Conservation (phyloP, 2,329 filamentous ascomycete species). For the Beauveria varroae region DNA sequence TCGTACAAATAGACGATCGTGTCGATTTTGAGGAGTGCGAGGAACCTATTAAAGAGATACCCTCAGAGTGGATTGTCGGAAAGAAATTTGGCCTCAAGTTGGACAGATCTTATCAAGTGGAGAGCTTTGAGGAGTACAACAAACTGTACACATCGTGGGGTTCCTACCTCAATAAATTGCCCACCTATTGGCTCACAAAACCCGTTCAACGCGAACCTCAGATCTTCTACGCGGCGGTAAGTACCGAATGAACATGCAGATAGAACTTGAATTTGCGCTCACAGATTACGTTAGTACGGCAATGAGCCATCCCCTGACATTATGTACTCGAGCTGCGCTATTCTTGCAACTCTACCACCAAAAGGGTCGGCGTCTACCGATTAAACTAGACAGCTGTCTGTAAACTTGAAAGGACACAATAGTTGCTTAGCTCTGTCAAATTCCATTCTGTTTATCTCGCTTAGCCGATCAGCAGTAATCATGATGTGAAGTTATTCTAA, state of each 20-base stretch:
- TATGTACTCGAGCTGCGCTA: background rate
- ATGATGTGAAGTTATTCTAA: no score
- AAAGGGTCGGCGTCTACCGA: background rate
- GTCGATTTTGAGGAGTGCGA: background rate
- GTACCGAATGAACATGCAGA: background rate
- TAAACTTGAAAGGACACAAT: no score
- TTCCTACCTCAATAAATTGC: background rate
- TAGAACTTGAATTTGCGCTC: background rate
- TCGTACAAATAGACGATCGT: background rate
- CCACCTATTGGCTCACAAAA: background rate
- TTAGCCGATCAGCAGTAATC: no score
- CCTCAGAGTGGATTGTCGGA: background rate
- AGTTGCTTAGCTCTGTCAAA: no score
- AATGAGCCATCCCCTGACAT: background rate
- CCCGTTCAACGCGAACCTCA: background rate
- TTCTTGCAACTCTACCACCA: background rate
- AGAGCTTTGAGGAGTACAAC: background rate
- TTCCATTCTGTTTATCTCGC: no score
- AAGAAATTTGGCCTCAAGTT: background rate
- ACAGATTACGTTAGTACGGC: background rate
- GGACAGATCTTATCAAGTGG: background rate
- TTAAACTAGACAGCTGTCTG: no score
- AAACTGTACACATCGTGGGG: background rate
- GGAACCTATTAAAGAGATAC: background rate
- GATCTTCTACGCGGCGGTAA: background rate